A percentile compares a stretch with the other conserved stretches of the same genome.
These are phyloP conservation scores for Falciphora oryzae DNA, from an alignment of 2,329 filamentous ascomycete species.

Conservation along the genomic window DNA sequence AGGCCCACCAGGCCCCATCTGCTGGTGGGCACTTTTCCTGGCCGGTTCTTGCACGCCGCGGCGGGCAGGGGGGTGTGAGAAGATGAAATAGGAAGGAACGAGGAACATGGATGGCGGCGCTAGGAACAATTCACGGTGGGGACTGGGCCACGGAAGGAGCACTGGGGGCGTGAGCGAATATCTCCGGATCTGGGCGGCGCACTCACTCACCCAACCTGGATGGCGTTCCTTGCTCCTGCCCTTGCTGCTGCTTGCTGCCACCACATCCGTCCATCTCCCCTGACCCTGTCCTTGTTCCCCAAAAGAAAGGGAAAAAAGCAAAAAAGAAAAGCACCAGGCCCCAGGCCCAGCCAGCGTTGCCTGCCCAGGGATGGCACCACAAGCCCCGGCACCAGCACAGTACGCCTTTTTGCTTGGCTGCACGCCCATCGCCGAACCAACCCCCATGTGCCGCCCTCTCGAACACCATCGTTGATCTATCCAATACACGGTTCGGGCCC, in stretches of 20 bases:
- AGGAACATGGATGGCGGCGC: background rate
- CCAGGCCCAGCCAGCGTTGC: background rate
- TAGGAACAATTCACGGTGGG: slow-evolving; percentile 1
- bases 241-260: background rate
- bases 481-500: background rate
- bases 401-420: too few species aligned
- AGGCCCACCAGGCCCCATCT: background rate
- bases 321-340: background rate
- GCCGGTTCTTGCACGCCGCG: background rate
- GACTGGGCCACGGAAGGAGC: background rate
- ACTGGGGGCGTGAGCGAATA: slow-evolving; percentile 2
- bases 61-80: slow-evolving; percentile 1
- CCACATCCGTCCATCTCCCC: background rate
- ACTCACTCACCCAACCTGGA: background rate
- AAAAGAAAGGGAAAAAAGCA: background rate
- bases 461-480: background rate
- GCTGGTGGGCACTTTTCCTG: background rate
- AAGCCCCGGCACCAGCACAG: background rate
- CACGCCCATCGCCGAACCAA: background rate
- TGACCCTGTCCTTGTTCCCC: background rate
- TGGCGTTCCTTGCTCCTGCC: background rate
- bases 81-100: background rate
- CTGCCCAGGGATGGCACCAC: too few species aligned
- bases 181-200: background rate
- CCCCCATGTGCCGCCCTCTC: background rate